phyloP scores from a whole-genome alignment of 257 asterid species.

The Striga asiatica region DNA sequence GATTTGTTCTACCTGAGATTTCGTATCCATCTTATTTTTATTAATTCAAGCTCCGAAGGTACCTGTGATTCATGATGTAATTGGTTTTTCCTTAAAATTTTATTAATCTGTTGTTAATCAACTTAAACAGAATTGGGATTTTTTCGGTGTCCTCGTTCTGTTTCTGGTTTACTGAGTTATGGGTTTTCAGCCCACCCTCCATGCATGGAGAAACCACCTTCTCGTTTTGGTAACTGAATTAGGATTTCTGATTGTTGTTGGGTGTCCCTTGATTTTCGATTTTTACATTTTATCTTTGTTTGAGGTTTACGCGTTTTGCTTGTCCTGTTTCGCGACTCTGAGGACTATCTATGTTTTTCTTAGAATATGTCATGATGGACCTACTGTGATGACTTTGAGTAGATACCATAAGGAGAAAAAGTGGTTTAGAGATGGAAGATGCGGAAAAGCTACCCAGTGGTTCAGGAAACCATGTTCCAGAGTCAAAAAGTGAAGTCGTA shows the following conservation, averaged over 20 bases:
- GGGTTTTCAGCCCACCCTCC: slow-evolving; percentile 8
- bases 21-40: neutral
- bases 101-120: slow-evolving; percentile 4
- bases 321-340: neutral
- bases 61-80: too few relatives aligned
- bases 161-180: neutral
- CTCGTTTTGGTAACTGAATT: neutral
- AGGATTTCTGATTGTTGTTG: slow-evolving; percentile 9
- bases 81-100: slow-evolving; percentile 7
- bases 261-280: neutral
- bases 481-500: slow-evolving; percentile 12
- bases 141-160: neutral
- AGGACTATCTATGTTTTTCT: slow-evolving; percentile 1
- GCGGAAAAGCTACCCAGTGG: slow-evolving; percentile 22
- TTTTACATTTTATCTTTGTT: slow-evolving; percentile 2
- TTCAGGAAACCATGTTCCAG: slow-evolving; percentile 19
- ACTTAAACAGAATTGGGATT: neutral
- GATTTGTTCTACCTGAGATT: slow-evolving; percentile 16
- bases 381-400: slow-evolving; percentile 6
- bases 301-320: neutral
- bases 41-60: neutral
- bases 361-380: slow-evolving; percentile 9
- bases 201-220: neutral
- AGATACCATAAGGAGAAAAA: slow-evolving; percentile 36
- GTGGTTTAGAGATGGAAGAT: slow-evolving; percentile 48